phyloP scores from a whole-genome alignment of 2,329 filamentous ascomycete species.

The Hymenoscyphus fructigenus region DNA sequence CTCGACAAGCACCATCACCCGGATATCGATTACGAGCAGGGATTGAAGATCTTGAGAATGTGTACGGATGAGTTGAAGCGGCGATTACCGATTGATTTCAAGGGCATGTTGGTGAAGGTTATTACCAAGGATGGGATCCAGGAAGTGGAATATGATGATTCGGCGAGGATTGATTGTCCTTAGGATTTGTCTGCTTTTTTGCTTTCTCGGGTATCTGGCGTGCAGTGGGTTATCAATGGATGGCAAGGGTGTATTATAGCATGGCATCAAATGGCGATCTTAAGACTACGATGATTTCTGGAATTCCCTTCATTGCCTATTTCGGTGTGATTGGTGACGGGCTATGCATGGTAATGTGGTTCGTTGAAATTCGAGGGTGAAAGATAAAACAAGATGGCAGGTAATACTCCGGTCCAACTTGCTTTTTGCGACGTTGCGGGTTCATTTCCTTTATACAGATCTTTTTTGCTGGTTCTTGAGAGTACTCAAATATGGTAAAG shows the following conservation, averaged over 20 bases:
- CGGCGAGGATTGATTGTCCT: constrained; percentile 33
- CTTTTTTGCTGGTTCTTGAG: no score
- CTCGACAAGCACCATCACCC: constrained; percentile 99
- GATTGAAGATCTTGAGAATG: constrained; percentile 88
- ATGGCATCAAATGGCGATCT: constrained; percentile 30
- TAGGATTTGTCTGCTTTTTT: constrained; percentile 13
- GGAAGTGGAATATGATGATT: constrained; percentile 83
- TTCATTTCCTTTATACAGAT: no score
- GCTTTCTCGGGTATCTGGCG: constrained; percentile 8
- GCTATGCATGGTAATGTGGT: not conserved
- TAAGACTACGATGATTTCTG: not conserved
- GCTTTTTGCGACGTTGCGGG: no score
- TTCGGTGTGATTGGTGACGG: not conserved
- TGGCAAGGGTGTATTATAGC: constrained; percentile 33
- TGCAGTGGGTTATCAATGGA: constrained; percentile 15
- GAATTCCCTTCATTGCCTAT: not conserved
- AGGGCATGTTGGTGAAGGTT: constrained; percentile 91
- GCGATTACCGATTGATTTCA: constrained; percentile 97
- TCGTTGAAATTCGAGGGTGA: not conserved
- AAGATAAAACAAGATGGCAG: not conserved
- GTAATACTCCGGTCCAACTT: not conserved
- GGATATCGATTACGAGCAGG: constrained; percentile 84
- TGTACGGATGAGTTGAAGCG: constrained; percentile 97
- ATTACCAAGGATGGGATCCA: constrained; percentile 91
- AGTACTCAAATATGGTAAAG: no score